phyloP scores from a whole-genome alignment of 306 rosid species.

The Gastrolobium bilobum region DNA sequence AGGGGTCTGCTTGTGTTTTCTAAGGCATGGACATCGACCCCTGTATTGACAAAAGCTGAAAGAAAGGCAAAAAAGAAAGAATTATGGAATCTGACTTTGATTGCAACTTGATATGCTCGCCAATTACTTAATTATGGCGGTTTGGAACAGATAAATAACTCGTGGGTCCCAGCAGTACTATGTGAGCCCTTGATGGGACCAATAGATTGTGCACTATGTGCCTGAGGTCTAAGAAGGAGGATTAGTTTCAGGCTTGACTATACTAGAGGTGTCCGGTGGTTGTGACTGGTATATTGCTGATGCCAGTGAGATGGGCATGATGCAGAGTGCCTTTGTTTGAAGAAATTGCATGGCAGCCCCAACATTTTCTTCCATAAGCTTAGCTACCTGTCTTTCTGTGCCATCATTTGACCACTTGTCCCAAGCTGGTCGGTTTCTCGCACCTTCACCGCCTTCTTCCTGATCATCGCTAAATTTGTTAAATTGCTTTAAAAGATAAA shows the following conservation, averaged over 20 bases:
- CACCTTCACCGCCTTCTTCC: constrained; percentile 93
- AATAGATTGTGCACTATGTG: constrained; percentile 45
- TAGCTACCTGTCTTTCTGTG: constrained; percentile 90
- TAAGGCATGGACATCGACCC: constrained; percentile 81
- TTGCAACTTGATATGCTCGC: constrained; percentile 73
- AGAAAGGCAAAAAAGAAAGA: constrained; percentile 60
- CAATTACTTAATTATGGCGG: constrained; percentile 62
- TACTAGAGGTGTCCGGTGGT: constrained; percentile 78
- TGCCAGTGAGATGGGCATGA: constrained; percentile 96
- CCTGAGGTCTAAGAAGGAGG: constrained; percentile 76
- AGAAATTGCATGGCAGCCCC: constrained; percentile 97
- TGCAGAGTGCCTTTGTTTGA: constrained; percentile 95
- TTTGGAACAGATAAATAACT: constrained; percentile 65
- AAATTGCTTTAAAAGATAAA: constrained; percentile 16
- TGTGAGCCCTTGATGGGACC: constrained; percentile 55
- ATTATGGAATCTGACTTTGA: constrained; percentile 96
- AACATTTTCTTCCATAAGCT: constrained; percentile 97
- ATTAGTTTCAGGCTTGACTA: constrained; percentile 86
- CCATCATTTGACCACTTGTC: constrained; percentile 96
- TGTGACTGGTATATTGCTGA: constrained; percentile 94
- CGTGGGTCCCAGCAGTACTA: constrained; percentile 67
- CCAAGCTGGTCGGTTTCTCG: constrained; percentile 90
- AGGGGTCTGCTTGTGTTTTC: constrained; percentile 70
- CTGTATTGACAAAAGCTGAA: constrained; percentile 75
- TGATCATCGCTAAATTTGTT: constrained; percentile 38